Base-by-base conservation (phyloP, 139 green algal genomes). In the Coelastrella sp. region DNA sequence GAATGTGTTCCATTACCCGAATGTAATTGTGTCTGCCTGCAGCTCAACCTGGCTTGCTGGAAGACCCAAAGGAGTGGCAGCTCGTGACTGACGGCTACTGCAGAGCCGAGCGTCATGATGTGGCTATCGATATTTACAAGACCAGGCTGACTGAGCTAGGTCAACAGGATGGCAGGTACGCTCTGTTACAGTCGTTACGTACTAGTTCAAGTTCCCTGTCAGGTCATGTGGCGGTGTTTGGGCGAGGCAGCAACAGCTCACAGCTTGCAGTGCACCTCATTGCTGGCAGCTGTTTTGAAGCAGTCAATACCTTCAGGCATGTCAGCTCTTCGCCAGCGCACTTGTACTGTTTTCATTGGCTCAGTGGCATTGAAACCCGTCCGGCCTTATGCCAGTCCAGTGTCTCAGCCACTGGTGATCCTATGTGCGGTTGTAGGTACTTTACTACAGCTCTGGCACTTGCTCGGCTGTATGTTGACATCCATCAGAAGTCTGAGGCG, bases 31-130 rank as follows among this genome's bases (percentile, higher is more conserved):
- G 54, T 81, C n/a, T 58, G 11, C 32, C 4, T 57, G 59, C 83
- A 88, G 83, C 60, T n/a, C 13, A 54, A 13, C 83, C 83, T 58
- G 83, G 68, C 16, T 32, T 88, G 14, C 8, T 88, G 47, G 68
- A 88, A n/a, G 5, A n/a, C 16, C 68, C 83, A 56, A 73, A 88
- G 54, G 65, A 88, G 83, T 88, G 83, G 83, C 57, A 64, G 58
- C 60, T 88, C 22, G 17, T 88, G 54, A 73, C 57, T 22, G 68
- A 80, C 58, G 60, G 83, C 68, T 88, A 88, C 83, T 56, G 23
- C n/a, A n/a, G 59, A n/a, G 83, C 83, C 5, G 83, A 73, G 19
- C 47, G 19, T 17, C 47, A 73, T 3, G 32, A 81, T 58, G 83
- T 10, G 19, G 83, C 83, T 7, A 57, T 71, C 11, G 47, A 73